A percentile compares a stretch with the other conserved stretches of the same genome.
phyloP scores from a whole-genome alignment of 2,329 filamentous ascomycete genomes.

The Xylaria sp. region DNA sequence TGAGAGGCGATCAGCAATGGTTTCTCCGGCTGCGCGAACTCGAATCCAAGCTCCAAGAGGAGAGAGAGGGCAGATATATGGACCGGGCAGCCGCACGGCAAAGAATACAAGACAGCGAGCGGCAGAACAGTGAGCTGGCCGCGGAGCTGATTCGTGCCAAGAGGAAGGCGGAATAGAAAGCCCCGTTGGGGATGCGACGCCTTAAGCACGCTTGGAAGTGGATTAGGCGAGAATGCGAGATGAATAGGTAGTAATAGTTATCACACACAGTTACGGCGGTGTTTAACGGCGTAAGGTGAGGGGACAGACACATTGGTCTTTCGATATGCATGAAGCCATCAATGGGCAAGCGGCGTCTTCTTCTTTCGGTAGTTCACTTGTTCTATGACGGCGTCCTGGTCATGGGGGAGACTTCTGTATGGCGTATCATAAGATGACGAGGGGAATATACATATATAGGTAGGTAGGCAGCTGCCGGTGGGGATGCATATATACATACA shows the following conservation, averaged over 20 bases:
- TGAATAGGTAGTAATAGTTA: constrained; percentile 13
- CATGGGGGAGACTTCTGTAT: background rate
- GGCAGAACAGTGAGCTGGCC: constrained; percentile 31
- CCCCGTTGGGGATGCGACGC: constrained; percentile 6
- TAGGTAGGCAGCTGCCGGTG: too few relatives aligned
- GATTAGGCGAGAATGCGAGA: background rate
- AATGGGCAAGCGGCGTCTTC: constrained; percentile 9
- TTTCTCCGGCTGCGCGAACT: constrained; percentile 79
- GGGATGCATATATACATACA: too few relatives aligned
- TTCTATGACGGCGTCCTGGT: background rate
- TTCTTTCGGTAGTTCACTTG: background rate
- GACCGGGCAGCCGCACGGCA: constrained; percentile 80
- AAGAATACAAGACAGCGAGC: constrained; percentile 41
- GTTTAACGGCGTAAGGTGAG: background rate
- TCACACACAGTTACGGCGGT: background rate
- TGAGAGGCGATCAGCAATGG: constrained; percentile 60
- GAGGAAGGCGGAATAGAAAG: constrained; percentile 26
- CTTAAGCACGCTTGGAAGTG: constrained; percentile 1
- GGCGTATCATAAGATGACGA: background rate
- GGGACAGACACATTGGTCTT: background rate
- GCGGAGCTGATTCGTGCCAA: constrained; percentile 30
- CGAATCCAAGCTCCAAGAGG: constrained; percentile 81
- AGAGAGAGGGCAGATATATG: constrained; percentile 77
- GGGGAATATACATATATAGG: background rate
- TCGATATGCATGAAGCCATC: constrained; percentile 1